Conservation (phyloP, 352 stramenopile genomes). For the Phytopythium delawarense region DNA sequence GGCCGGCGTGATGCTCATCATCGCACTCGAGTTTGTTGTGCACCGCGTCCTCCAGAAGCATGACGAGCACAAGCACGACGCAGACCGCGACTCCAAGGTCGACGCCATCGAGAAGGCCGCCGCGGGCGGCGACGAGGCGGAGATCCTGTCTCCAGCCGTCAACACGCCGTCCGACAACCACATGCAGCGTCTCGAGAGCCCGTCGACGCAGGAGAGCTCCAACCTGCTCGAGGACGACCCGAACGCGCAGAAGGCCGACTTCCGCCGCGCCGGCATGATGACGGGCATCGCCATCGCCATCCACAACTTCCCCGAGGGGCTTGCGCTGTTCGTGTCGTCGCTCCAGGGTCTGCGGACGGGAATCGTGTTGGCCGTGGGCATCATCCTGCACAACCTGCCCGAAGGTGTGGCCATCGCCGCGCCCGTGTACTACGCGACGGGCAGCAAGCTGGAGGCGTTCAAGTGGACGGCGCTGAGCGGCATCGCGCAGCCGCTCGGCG, state of each 20-base stretch:
- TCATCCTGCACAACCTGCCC: conserved; percentile 97
- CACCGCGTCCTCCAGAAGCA: conserved; percentile 36
- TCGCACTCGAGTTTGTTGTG: conserved; percentile 62
- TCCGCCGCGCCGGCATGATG: conserved; percentile 85
- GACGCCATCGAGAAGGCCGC: conserved; percentile 2
- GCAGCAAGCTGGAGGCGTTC: conserved; percentile 90
- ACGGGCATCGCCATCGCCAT: conserved; percentile 85
- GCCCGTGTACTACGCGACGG: conserved; percentile 96
- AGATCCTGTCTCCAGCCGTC: background rate
- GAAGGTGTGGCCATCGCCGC: conserved; percentile 94
- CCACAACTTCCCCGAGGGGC: conserved; percentile 93
- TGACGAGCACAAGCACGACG: conserved; percentile 25
- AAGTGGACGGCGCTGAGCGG: conserved; percentile 88
- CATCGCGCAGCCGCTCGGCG: conserved; percentile 90
- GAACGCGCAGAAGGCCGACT: conserved; percentile 31
- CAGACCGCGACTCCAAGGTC: conserved; percentile 17
- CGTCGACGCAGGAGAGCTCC: conserved; percentile 14
- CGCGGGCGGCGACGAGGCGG: background rate
- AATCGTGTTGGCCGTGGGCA: conserved; percentile 90
- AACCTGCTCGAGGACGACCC: conserved; percentile 9
- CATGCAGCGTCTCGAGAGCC: conserved; percentile 11
- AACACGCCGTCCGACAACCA: background rate
- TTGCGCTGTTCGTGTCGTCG: conserved; percentile 94
- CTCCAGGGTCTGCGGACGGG: conserved; percentile 88
- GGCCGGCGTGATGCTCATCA: conserved; percentile 54